Evolutionary conservation across 176 grass and related monocot species (phyloP), one percentile per base, ranked within the genome.

Genomic region (Musa troglodytarum): DNA sequence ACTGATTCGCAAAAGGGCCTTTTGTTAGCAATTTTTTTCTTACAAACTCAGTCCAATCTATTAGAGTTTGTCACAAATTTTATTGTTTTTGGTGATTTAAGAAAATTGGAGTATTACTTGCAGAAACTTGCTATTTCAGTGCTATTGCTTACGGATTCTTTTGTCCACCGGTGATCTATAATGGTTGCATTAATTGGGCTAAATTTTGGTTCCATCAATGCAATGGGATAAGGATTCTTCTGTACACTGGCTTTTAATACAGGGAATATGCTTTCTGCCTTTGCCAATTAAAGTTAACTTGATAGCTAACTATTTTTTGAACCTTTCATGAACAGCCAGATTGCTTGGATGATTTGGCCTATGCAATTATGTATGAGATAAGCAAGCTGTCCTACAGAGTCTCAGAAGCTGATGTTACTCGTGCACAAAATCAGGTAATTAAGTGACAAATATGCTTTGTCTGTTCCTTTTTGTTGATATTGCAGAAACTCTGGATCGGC

Each of bases 331-430:
- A 81, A 43, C 81, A 99, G 91, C 81, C 96, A 73, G 91, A 99
- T 84, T 87, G 84, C 82, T 86, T 99, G 88, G 91, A 92, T 81
- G 96, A 99, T 80, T 83, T 99, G 78, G 84, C 96, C 72, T 99
- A 77, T 87, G 96, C 96, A 79, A 95, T 99, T 78, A 99, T 99
- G 96, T 80, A 86, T 63, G 90, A 93, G 34, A 86, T 99, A 68
- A 99, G 91, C 85, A 99, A 92, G 82, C 71, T 99, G 50, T 94
- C 96, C 16, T 99, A 99, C 81, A 79, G 88, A 72, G 96, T 99
- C 68, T 87, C 78, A 3, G 96, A 99, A 81, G 96, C 91, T 69
- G 96, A 99, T 86, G 96, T 99, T 82, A 94, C 89, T 74, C 91
- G 96, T 69, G 96, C 96, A 16, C 86, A 91, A n/a, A 99, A 99